A percentile compares a stretch with the other conserved stretches of the same genome.
These are phyloP conservation scores for Podospora conica DNA, from an alignment of 495 filamentous ascomycete species.

Conservation along the genomic window DNA sequence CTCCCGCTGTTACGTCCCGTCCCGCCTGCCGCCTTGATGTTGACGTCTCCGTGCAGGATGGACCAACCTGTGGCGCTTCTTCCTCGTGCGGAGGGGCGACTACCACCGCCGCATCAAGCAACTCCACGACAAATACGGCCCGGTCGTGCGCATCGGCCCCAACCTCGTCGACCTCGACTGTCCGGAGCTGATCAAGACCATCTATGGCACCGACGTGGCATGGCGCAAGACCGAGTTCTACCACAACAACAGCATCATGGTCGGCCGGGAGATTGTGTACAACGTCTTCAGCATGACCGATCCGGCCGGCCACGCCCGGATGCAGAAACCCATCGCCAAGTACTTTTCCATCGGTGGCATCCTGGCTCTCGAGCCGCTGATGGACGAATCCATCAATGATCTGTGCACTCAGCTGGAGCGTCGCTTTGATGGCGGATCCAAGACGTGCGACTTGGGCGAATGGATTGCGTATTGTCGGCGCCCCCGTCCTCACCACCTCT, in stretches of 20 bases:
- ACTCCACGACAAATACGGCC: conserved; percentile 36
- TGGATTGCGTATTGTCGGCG: conserved; percentile 23
- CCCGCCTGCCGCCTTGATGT: neutral
- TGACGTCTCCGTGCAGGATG: conserved; percentile 6
- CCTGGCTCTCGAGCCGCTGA: conserved; percentile 24
- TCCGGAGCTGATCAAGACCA: conserved; percentile 21
- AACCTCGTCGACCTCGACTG: conserved; percentile 35
- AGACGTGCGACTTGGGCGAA: conserved; percentile 16
- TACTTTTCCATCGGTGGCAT: conserved; percentile 30
- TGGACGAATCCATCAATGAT: conserved; percentile 25
- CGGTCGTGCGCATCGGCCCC: conserved; percentile 34
- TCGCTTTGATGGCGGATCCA: conserved; percentile 6
- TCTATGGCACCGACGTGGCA: conserved; percentile 16
- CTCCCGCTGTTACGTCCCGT: too few species aligned
- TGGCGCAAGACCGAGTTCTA: conserved; percentile 32
- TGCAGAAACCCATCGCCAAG: conserved; percentile 33
- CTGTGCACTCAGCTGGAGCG: conserved; percentile 15
- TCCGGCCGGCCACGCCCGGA: conserved; percentile 20
- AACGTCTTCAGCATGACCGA: conserved; percentile 34
- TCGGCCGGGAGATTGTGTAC: conserved; percentile 31
- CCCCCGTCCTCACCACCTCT: neutral
- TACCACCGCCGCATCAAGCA: conserved; percentile 14
- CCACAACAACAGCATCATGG: conserved; percentile 25
- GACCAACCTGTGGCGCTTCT: conserved; percentile 24
- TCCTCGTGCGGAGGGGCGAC: conserved; percentile 10